Evolutionary conservation across 345 rosid species (phyloP).

Genomic region (Eucalyptus pauciflora): DNA sequence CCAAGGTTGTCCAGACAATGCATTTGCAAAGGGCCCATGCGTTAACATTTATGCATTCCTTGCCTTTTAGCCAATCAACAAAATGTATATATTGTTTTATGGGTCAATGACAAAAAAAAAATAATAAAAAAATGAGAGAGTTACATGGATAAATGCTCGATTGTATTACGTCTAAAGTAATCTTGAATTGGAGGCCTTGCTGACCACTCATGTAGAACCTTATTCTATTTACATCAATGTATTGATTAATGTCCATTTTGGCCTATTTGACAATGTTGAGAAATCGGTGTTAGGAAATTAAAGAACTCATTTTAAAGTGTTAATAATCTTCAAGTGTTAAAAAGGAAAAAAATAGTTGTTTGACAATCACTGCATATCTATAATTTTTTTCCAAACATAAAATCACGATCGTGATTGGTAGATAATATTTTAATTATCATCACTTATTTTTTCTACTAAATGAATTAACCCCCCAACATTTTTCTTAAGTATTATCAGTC

Average conservation of each 20-base stretch:
- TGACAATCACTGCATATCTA: background rate
- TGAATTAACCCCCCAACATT: background rate
- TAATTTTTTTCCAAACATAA: background rate
- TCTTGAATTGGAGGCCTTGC: no score
- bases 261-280: background rate
- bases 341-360: background rate
- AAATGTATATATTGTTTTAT: no score
- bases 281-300: no score
- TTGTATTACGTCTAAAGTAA: no score
- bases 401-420: background rate
- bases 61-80: no score
- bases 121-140: no score
- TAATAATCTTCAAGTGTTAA: background rate
- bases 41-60: no score
- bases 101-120: no score
- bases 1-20: no score
- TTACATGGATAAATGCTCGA: no score
- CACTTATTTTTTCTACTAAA: background rate
- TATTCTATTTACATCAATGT: background rate
- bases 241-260: background rate
- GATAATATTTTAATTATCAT: background rate
- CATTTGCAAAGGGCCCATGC: no score
- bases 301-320: background rate
- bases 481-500: no score
- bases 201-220: background rate